Evolutionary conservation across 495 filamentous ascomycete species (phyloP).

Genomic region (Aspergillus haitiensis): DNA sequence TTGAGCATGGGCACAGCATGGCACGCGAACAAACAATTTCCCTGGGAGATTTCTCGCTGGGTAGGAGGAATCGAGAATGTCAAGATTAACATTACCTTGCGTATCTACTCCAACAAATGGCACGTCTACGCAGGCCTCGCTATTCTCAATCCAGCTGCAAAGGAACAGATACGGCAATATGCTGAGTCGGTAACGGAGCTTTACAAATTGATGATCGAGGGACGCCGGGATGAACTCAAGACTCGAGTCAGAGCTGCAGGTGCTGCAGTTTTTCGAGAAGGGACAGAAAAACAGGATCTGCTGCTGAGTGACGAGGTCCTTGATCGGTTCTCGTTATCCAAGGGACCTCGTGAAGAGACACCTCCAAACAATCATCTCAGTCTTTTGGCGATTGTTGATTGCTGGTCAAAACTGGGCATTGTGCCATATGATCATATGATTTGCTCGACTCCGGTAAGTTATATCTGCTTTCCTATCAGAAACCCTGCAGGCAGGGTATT

Average conservation of each 20-base stretch:
- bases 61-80: conserved; percentile 97
- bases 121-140: conserved; percentile 97
- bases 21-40: conserved; percentile 89
- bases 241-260: conserved; percentile 75
- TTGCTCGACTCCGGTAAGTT: conserved; percentile 82
- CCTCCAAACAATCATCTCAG: conserved; percentile 89
- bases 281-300: conserved; percentile 59
- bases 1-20: conserved; percentile 96
- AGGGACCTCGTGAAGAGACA: conserved; percentile 56
- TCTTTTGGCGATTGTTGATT: conserved; percentile 97
- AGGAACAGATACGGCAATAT: conserved; percentile 90
- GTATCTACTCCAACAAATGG: conserved; percentile 98
- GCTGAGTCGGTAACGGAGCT: conserved; percentile 89
- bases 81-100: conserved; percentile 95
- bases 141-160: conserved; percentile 90
- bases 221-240: conserved; percentile 75
- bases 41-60: conserved; percentile 92
- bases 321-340: conserved; percentile 81
- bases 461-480: neutral
- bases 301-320: conserved; percentile 80
- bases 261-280: conserved; percentile 70
- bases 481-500: neutral
- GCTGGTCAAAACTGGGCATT: conserved; percentile 90
- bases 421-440: conserved; percentile 99
- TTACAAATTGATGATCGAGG: conserved; percentile 93